Percentiles rank a stretch among this genome's conserved stretches.
phyloP scores from a whole-genome alignment of 352 stramenopile species.

The Phytophthora hibernalis region DNA sequence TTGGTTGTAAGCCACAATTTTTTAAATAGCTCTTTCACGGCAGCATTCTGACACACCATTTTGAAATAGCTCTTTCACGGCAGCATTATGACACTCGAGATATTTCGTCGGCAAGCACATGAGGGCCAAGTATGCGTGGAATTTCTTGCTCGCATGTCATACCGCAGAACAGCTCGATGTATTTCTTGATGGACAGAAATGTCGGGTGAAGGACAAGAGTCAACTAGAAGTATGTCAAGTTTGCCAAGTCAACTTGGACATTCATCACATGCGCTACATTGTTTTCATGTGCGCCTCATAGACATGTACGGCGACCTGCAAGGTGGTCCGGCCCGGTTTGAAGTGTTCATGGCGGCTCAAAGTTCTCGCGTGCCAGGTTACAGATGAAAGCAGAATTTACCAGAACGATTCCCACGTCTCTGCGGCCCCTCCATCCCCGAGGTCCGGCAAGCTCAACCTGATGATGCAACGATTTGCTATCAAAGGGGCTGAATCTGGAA shows the following conservation, averaged over 20 bases:
- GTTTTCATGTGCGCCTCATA: not conserved
- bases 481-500: not conserved
- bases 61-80: no score
- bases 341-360: conserved; percentile 5
- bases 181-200: no score
- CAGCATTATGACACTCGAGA: no score
- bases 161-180: no score
- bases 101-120: no score
- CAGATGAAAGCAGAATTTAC: not conserved
- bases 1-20: no score
- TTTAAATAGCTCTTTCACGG: no score
- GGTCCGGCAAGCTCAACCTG: not conserved
- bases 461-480: not conserved
- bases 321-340: not conserved
- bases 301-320: not conserved
- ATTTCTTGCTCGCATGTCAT: no score
- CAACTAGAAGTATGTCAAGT: conserved; percentile 7
- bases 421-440: not conserved
- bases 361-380: not conserved
- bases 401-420: not conserved
- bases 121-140: no score
- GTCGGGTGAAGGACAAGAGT: not conserved
- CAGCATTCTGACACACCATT: no score
- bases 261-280: conserved; percentile 8
- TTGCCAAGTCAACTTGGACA: conserved; percentile 1